These are phyloP conservation scores for Apiotrichum siamense DNA, from an alignment of 1,284 basidiomycete species.

Conservation along the genomic window DNA sequence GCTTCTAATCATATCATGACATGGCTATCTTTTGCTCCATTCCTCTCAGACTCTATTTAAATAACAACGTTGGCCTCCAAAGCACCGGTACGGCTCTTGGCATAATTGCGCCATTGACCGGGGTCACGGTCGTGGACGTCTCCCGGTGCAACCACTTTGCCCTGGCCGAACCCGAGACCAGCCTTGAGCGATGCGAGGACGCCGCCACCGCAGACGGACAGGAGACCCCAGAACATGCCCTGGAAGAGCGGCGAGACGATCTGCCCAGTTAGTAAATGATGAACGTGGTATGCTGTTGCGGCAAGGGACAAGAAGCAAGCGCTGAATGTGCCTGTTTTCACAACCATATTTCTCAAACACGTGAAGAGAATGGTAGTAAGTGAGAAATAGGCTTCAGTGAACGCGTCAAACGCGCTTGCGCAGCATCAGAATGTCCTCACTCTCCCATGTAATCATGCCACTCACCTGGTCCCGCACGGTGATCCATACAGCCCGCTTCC, in stretches of 20 bases:
- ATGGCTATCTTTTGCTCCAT: too few relatives aligned
- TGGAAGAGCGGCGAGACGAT: slow-evolving; percentile 35
- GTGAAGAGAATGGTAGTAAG: too few relatives aligned
- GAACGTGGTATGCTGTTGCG: too few relatives aligned
- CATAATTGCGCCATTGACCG: neutral
- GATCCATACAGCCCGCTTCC: slow-evolving; percentile 37
- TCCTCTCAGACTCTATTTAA: neutral
- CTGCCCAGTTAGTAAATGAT: slow-evolving; percentile 4
- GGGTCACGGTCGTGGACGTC: neutral
- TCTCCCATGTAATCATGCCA: neutral
- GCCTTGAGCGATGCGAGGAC: neutral
- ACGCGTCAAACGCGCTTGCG: too few relatives aligned
- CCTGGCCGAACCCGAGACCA: neutral
- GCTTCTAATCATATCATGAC: too few relatives aligned
- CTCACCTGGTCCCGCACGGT: slow-evolving; percentile 46
- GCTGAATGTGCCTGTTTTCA: too few relatives aligned
- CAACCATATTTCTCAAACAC: too few relatives aligned
- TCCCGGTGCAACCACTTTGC: neutral
- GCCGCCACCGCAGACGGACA: slow-evolving; percentile 25
- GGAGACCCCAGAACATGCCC: slow-evolving; percentile 44
- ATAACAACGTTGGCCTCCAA: neutral
- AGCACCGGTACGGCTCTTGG: neutral
- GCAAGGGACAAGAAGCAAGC: neutral
- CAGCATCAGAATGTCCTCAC: too few relatives aligned
- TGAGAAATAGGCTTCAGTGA: too few relatives aligned